phyloP scores from a whole-genome alignment of 2,329 filamentous ascomycete species.

The Corynespora cassiicola region DNA sequence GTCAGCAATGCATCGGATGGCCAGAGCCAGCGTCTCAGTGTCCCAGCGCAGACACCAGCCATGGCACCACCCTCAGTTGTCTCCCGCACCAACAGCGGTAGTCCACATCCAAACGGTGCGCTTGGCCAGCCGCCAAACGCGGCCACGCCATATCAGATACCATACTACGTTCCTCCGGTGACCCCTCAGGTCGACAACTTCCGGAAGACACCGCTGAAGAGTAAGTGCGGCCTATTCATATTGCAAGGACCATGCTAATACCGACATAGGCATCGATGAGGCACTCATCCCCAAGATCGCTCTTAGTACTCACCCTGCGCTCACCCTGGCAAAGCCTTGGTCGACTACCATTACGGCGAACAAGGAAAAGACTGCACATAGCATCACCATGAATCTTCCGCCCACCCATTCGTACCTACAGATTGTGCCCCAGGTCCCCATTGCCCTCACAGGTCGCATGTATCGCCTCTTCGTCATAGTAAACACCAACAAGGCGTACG shows the following conservation, averaged over 20 bases:
- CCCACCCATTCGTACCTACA: constrained; percentile 73
- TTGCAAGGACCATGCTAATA: constrained; percentile 22
- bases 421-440: constrained; percentile 70
- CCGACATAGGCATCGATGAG: constrained; percentile 49
- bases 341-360: constrained; percentile 71
- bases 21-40: constrained; percentile 33
- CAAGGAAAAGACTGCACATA: constrained; percentile 71
- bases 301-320: constrained; percentile 71
- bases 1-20: constrained; percentile 44
- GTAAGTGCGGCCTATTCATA: constrained; percentile 41
- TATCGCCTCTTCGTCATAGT: constrained; percentile 79
- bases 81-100: constrained; percentile 47
- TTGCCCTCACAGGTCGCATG: constrained; percentile 69
- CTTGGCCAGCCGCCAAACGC: constrained; percentile 28
- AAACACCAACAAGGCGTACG: constrained; percentile 69
- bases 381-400: constrained; percentile 73
- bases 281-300: constrained; percentile 72
- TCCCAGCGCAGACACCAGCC: constrained; percentile 35
- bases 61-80: constrained; percentile 49
- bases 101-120: constrained; percentile 48
- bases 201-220: constrained; percentile 49
- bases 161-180: constrained; percentile 37
- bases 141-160: constrained; percentile 37
- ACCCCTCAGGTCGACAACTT: constrained; percentile 38
- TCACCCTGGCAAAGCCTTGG: constrained; percentile 68